Evolutionary conservation across 192 early-diverging fungal species (phyloP).

Genomic region (Powellomyces hirtus): DNA sequence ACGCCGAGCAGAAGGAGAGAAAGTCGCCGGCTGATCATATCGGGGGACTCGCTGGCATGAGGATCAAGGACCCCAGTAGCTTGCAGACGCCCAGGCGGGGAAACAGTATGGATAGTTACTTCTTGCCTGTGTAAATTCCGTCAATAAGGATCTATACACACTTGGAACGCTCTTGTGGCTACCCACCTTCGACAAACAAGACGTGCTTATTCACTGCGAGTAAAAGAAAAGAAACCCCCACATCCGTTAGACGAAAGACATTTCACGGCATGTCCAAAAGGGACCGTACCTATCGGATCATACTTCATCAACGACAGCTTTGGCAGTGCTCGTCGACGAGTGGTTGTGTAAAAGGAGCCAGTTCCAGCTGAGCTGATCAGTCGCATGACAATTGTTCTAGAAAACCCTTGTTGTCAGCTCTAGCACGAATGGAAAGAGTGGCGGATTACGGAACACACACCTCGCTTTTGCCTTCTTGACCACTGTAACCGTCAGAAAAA

Average conservation of each 20-base stretch:
- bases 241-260: background rate
- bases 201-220: constrained; percentile 77
- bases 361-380: constrained; percentile 87
- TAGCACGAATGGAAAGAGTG: no score
- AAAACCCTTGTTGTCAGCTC: no score
- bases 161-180: no score
- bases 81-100: no score
- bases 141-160: no score
- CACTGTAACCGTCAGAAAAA: constrained; percentile 7
- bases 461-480: constrained; percentile 28
- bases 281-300: constrained; percentile 75
- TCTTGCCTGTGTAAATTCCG: no score
- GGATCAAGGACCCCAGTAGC: no score
- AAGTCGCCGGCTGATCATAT: no score
- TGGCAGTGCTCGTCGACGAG: constrained; percentile 71
- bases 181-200: constrained; percentile 84
- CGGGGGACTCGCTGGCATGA: no score
- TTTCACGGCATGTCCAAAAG: background rate
- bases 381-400: constrained; percentile 77
- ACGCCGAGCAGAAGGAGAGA: no score
- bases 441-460: no score
- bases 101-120: no score
- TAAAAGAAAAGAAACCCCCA: background rate
- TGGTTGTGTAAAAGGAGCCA: constrained; percentile 86
- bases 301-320: constrained; percentile 91